phyloP scores from a whole-genome alignment of 208 protist species.

The Leishmania mexicana region DNA sequence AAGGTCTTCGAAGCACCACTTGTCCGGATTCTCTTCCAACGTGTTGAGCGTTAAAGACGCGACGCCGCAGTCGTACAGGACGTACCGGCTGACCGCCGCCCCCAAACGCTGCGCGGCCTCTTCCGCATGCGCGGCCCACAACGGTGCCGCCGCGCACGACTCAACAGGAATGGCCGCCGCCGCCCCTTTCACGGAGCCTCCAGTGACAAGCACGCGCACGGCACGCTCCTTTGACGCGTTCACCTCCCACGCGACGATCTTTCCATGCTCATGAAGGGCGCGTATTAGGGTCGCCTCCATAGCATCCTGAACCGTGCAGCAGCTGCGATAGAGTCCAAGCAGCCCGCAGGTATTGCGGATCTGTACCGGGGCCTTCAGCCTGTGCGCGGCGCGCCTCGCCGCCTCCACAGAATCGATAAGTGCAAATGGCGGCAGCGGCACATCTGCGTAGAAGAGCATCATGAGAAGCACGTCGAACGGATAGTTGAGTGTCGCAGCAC shows the following conservation, averaged over 20 bases:
- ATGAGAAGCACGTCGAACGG: slow-evolving; percentile 72
- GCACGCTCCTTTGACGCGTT: slow-evolving; percentile 7
- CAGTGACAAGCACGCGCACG: slow-evolving; percentile 20
- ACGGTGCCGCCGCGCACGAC: slow-evolving; percentile 1
- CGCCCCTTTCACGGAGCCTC: slow-evolving; percentile 27
- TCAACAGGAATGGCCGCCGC: slow-evolving; percentile 24
- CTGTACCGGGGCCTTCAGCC: slow-evolving; percentile 35
- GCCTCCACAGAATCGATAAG: slow-evolving; percentile 38
- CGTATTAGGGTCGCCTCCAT: slow-evolving; percentile 8
- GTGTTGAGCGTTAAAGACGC: slow-evolving; percentile 31
- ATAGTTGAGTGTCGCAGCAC: slow-evolving; percentile 47
- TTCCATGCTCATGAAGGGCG: slow-evolving; percentile 28
- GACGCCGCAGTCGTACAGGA: slow-evolving; percentile 37
- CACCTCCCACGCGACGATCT: slow-evolving; percentile 54
- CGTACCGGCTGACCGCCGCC: slow-evolving; percentile 24
- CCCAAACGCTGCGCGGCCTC: slow-evolving; percentile 19
- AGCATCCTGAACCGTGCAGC: slow-evolving; percentile 7
- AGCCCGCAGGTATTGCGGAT: slow-evolving; percentile 26
- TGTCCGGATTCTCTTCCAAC: slow-evolving; percentile 30
- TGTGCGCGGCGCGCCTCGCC: slow-evolving; percentile 24
- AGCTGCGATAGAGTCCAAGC: slow-evolving; percentile 7
- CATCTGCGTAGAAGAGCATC: slow-evolving; percentile 75
- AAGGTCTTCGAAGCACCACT: slow-evolving; percentile 50
- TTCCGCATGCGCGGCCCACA: slow-evolving; percentile 11
- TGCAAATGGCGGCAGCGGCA: slow-evolving; percentile 64